Evolutionary conservation across 2,329 filamentous ascomycete genomes (phyloP), one percentile per base, ranked within the genome.

Genomic region (Pyrenophora teres): DNA sequence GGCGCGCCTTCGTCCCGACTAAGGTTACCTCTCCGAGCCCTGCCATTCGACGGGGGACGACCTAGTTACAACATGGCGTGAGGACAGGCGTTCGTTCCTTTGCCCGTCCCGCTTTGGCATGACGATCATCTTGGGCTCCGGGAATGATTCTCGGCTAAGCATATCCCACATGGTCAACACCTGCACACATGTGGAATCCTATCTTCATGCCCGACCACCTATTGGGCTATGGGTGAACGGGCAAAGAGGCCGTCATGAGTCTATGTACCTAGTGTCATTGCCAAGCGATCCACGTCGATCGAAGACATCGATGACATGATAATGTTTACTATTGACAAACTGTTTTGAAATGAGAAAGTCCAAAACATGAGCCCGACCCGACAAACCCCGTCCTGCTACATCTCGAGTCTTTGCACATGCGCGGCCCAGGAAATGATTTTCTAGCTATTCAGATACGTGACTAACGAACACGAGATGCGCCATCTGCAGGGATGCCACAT

Each of bases 11-110:
- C 32, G 40, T 50, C 50, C 41, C 19, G 40, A 43, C 43, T 18
- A 40, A 51, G 56, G 58, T 46, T 39, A 49, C 30, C 30, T 48
- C 36, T 56, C 62, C 60, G 48, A 30, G 56, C 49, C 35, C 46
- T 43, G 35, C 44, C 21, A 65, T 63, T 60, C 53, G 62, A 55
- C 15, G 31, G 19, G 25, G 33, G 37, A 45, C n/a, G 23, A 30
- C 27, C 36, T 37, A 30, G 15, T 25, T 36, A 25, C 16, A 32
- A 36, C 50, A 13, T 50, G 40, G 41, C 40, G 23, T 33, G 41
- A 41, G 27, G 27, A 30, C 27, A 30, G 27, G 19, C 30, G 10
- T 40, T 36, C 18, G 23, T 45, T 41, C 35, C 32, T 46, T 32
- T 33, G 36, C 16, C 36, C 18, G 40, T 19, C 25, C 35, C 41